phyloP scores from a whole-genome alignment of 768 basidiomycete species.

The Termitomyces sp. region DNA sequence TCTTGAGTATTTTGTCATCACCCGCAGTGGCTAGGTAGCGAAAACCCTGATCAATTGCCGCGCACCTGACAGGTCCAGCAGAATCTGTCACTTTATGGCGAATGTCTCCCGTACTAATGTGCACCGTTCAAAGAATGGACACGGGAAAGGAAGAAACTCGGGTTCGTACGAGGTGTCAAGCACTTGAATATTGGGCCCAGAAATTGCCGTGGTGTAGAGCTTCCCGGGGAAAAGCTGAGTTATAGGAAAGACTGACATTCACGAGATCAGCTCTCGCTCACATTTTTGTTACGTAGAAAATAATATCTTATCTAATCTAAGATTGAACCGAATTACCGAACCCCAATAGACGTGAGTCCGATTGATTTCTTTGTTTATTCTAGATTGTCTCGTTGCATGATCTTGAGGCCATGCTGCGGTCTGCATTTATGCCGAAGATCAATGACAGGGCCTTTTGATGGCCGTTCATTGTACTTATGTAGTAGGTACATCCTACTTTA shows the following conservation, averaged over 20 bases:
- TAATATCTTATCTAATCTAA: conserved; percentile 12
- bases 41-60: conserved; percentile 43
- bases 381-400: neutral
- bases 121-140: neutral
- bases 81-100: conserved; percentile 42
- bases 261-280: neutral
- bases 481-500: too few relatives aligned
- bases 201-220: conserved; percentile 37
- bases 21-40: conserved; percentile 58
- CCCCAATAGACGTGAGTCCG: neutral
- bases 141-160: neutral
- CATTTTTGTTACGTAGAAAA: neutral
- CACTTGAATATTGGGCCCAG: conserved; percentile 64
- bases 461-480: neutral
- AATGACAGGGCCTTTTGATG: neutral
- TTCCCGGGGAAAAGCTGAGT: conserved; percentile 41
- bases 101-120: conserved; percentile 49
- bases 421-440: neutral
- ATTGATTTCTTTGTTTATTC: neutral
- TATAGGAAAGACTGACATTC: conserved; percentile 47
- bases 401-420: neutral
- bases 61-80: conserved; percentile 59
- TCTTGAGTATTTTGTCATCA: conserved; percentile 79
- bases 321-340: neutral
- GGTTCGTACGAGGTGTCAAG: conserved; percentile 51